Evolutionary conservation across 2,329 filamentous ascomycete genomes (phyloP), one percentile per base, ranked within the genome.

Genomic region (Monilinia aucupariae): DNA sequence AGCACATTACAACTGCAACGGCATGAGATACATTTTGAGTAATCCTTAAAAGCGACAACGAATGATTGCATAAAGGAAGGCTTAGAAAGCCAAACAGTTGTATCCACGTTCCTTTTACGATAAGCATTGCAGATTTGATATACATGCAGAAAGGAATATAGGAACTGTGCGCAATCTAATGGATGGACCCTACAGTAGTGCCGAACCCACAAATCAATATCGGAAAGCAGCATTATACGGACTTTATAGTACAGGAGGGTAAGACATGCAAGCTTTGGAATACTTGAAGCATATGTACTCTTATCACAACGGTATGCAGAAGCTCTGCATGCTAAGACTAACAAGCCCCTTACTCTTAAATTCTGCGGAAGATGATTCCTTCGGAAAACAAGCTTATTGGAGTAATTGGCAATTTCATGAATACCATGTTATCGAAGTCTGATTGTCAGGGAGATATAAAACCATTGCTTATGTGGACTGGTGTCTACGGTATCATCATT

Each of bases 91-190:
- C 55, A 59, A 59, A 30, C 43, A 59, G 55, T 49, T 48, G 22
- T 59, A 48, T 59, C 41, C 55, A 59, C 55, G 32, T 59, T 50
- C 55, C 55, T 50, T 10, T 49, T 37, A 34, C 55, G 43, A 59
- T 50, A 50, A 27, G 55, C 55, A 48, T 49, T 39, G 58, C 47
- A 52, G 45, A 6, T 39, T 37, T 39, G 12, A 53, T 8, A 10
- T 6, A 37, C 22, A 39, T 32, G 45, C 37, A 60, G 47, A 51
- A 9, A 27, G 58, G 45, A 52, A 32, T 47, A 17, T 27, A 52
- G 32, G 30, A n/a, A 25, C 32, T 51, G 47, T 43, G 58, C 58
- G 39, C 25, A 53, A 41, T 52, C 30, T 53, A 48, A 48, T 41
- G 49, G 25, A 30, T 22, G 49, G 48, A 39, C 12, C 37, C 13